These are phyloP conservation scores for Plectosphaerella sp. DNA, from an alignment of 2,329 filamentous ascomycete species.

Conservation along the genomic window DNA sequence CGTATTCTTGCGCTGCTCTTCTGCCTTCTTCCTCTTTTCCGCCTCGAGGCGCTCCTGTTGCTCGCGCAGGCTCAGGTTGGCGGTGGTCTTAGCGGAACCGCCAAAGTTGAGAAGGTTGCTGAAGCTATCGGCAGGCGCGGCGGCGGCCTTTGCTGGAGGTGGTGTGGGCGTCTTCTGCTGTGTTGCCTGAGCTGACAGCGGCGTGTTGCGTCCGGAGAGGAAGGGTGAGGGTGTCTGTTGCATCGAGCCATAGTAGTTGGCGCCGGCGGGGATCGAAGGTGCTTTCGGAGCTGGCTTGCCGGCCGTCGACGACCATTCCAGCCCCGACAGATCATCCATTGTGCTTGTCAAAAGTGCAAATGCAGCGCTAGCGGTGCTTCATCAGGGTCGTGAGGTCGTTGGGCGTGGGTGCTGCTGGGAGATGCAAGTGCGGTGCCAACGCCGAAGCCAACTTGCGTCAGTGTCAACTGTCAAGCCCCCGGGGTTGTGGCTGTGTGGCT, in stretches of 20 bases:
- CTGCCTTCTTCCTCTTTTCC: constrained; percentile 68
- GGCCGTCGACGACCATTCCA: constrained; percentile 50
- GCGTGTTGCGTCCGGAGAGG: constrained; percentile 51
- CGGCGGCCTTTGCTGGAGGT: constrained; percentile 31
- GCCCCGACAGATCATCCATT: constrained; percentile 60
- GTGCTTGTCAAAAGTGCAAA: constrained; percentile 12
- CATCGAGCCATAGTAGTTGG: constrained; percentile 43
- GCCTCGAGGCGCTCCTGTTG: constrained; percentile 65
- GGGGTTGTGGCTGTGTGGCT: too few relatives aligned
- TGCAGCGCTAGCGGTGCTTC: constrained; percentile 2
- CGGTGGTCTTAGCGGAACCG: constrained; percentile 53
- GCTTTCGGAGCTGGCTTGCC: constrained; percentile 32
- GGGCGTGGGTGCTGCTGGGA: background rate
- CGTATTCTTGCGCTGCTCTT: constrained; percentile 64
- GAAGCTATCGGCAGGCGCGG: constrained; percentile 64
- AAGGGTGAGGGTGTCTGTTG: constrained; percentile 54
- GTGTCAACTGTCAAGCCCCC: too few relatives aligned
- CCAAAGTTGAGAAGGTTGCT: constrained; percentile 65
- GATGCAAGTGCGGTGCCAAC: background rate
- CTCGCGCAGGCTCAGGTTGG: constrained; percentile 74
- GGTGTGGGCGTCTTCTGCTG: constrained; percentile 37
- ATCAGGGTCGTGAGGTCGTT: constrained; percentile 12
- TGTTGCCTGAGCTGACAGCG: constrained; percentile 32
- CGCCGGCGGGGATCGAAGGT: constrained; percentile 33
- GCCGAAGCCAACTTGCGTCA: background rate